A percentile compares a stretch with the other conserved stretches of the same genome.
Conservation (phyloP, 805 yeast genomes). For the Wickerhamomyces xylosicus region DNA sequence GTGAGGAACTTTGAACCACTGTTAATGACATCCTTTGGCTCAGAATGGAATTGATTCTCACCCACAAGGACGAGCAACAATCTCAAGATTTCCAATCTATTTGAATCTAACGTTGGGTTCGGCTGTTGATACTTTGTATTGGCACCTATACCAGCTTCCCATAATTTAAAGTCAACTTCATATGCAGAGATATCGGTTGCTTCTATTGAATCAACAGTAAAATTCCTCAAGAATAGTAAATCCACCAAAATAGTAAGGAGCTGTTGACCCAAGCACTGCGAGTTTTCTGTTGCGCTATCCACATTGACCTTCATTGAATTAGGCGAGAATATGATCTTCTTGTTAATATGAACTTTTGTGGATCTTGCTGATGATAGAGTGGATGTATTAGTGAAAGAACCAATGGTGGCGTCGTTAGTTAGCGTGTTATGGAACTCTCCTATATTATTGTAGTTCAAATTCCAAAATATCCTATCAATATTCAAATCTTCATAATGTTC, state of each 20-base stretch:
- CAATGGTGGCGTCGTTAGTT: slow-evolving; percentile 15
- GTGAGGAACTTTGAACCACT: slow-evolving; percentile 56
- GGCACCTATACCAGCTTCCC: slow-evolving; percentile 77
- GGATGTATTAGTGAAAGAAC: slow-evolving; percentile 18
- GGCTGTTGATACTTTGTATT: slow-evolving; percentile 23
- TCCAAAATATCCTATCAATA: slow-evolving; percentile 32
- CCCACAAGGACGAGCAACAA: slow-evolving; percentile 54
- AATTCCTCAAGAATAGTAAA: slow-evolving; percentile 46
- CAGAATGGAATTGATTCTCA: slow-evolving; percentile 39
- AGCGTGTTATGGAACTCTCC: slow-evolving; percentile 2
- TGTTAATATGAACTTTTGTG: slow-evolving; percentile 12
- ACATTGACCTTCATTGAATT: slow-evolving; percentile 11
- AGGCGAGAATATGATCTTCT: slow-evolving; percentile 6
- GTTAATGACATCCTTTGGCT: slow-evolving; percentile 30
- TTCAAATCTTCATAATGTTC: slow-evolving; percentile 35
- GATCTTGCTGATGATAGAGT: slow-evolving; percentile 8
- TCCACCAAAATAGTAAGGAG: slow-evolving; percentile 29
- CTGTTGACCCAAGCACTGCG: slow-evolving; percentile 22
- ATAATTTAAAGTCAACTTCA: slow-evolving; percentile 33
- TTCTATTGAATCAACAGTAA: slow-evolving; percentile 31
- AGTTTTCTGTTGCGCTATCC: slow-evolving; percentile 5
- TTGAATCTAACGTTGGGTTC: slow-evolving; percentile 39
- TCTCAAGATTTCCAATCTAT: slow-evolving; percentile 58
- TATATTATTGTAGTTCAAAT: slow-evolving; percentile 11
- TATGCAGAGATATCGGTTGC: slow-evolving; percentile 7